Evolutionary conservation across 2,329 filamentous ascomycete genomes (phyloP).

Genomic region (Diplodia mutila): DNA sequence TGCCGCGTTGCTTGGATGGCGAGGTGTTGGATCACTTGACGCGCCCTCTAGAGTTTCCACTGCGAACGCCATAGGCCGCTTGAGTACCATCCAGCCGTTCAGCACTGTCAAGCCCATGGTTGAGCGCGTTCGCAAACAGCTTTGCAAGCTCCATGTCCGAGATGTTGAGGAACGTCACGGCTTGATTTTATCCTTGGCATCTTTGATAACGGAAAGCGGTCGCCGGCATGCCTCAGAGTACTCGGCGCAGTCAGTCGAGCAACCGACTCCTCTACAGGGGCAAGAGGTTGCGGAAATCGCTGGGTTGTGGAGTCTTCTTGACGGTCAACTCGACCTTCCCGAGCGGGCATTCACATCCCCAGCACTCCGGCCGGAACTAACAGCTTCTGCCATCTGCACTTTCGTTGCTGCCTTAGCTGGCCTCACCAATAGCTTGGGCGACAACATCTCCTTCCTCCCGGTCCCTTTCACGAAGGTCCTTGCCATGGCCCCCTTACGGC

Average conservation of each 20-base stretch:
- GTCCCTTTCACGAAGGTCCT: slow-evolving; percentile 3
- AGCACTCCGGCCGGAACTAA: slow-evolving; percentile 64
- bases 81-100: slow-evolving; percentile 50
- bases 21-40: slow-evolving; percentile 83
- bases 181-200: slow-evolving; percentile 64
- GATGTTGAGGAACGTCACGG: slow-evolving; percentile 74
- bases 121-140: slow-evolving; percentile 47
- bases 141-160: slow-evolving; percentile 56
- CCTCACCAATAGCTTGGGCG: slow-evolving; percentile 44
- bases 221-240: neutral
- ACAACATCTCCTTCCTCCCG: neutral
- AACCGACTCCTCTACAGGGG: neutral
- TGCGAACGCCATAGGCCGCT: slow-evolving; percentile 67
- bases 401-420: slow-evolving; percentile 48
- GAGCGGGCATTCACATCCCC: slow-evolving; percentile 46
- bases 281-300: slow-evolving; percentile 29
- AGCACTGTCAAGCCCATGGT: slow-evolving; percentile 44
- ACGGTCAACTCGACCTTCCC: slow-evolving; percentile 39
- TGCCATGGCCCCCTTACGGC: slow-evolving; percentile 32
- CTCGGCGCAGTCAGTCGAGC: too few species aligned
- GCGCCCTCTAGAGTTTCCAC: slow-evolving; percentile 72
- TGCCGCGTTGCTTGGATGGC: slow-evolving; percentile 76
- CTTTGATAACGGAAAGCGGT: slow-evolving; percentile 44
- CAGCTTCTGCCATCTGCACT: slow-evolving; percentile 64
- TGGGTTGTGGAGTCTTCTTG: slow-evolving; percentile 34